Evolutionary conservation across 495 filamentous ascomycete species (phyloP), one percentile per base, ranked within the genome.

Genomic region (Penicillium malachiteum): DNA sequence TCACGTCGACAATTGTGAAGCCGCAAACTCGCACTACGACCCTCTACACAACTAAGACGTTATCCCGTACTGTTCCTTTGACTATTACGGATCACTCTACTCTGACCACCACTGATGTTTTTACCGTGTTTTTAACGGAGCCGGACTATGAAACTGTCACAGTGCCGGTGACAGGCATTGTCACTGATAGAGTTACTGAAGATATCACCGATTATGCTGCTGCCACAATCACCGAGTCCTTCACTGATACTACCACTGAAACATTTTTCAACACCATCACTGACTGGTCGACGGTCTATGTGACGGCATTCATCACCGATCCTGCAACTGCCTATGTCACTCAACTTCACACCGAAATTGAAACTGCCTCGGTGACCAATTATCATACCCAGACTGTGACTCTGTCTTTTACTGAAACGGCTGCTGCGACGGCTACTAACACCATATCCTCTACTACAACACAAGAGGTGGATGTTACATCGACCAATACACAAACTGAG

Each of bases 331-430:
- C 2, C 16, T 49, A 35, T 26, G 17, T 37, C 31, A 49, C 32
- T 13, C 14, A 49, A 7, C 9, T 49, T 38, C 33, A 49, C 37
- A 47, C 42, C 1, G 34, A 45, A 26, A 5, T 46, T 39, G 33
- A 6, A 31, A 54, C 42, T n/a, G 51, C 41, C 16, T 38, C 51
- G 0, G 16, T 47, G 14, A 54, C 51, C 34, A 47, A 54, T 17
- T 54, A 54, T 39, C 51, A 54, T 47, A 54, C 51, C 32, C 33
- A 54, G 34, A 54, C 51, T 30, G 12, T 45, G 7, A 54, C 51
- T 32, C 31, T 54, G 39, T 54, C 51, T 10, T 54, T 54, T 17
- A 54, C 51, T 13, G 42, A 54, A n/a, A 54, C 32, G 8, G 32
- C 42, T 33, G n/a, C 34, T 39, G 42, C 16, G 18, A 54, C 51